Base-by-base conservation (phyloP, 495 filamentous ascomycete genomes). In the Penicillium roqueforti region DNA sequence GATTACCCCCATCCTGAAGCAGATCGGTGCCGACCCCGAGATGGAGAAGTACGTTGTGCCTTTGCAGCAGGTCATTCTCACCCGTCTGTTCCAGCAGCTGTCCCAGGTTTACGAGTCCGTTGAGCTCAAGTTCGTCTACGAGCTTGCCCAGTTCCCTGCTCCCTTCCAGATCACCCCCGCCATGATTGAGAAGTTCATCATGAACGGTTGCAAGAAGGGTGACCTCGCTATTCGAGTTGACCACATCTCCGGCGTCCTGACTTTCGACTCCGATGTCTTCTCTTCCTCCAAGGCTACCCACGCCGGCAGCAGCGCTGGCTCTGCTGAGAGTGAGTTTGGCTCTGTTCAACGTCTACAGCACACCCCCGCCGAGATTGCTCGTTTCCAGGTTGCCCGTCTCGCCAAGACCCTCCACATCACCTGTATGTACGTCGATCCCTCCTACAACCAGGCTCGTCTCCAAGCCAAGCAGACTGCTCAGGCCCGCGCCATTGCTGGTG, bases 131-230 rank as follows among this genome's bases (percentile, higher is more conserved):
- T 96, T 96, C 64, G 92, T 98, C 29, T 87, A 96, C 63, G 84
- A 90, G 62, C 86, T 97, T 28, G 93, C 93, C 52, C 83, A 93
- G 68, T 98, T 98, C 79, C 93, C 93, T 26, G 91, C 95, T 61
- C 92, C 93, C 22, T 97, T 95, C 83, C 87, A 96, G 75, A 91
- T 97, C 59, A 87, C 81, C 57, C 86, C 88, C 36, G 85, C 83
- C 59, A 95, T 88, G 56, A 96, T 98, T 54, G 93, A 98, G 77
- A 98, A 98, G 76, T 98, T 98, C 81, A 97, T 98, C 80, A 98
- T 98, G 93, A 98, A 98, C 73, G 93, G 93, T 55, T 97, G 93
- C 81, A 98, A 98, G 83, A 98, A 98, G 80, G 93, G 93, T 28
- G 95, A 98, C 62, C 81, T 98, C 44, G 87, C 93, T 39, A 96